Evolutionary conservation across 345 rosid genomes (phyloP).

Genomic region (Pugionium dolabratum): DNA sequence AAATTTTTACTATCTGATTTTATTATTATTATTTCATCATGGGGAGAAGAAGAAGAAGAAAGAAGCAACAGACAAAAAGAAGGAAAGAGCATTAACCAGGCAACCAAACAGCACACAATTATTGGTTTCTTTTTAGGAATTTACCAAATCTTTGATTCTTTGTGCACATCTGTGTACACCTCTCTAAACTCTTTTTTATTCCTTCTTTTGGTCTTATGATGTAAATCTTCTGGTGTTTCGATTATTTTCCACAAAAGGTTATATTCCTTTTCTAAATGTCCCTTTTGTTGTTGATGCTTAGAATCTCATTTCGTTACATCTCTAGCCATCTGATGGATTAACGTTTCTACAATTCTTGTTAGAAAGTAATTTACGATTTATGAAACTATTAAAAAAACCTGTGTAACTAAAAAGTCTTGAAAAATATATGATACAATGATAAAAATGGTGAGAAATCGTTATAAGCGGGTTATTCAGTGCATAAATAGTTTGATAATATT

Average conservation of each 20-base stretch:
- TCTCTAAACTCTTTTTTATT: slow-evolving; percentile 11
- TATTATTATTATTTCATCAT: slow-evolving; percentile 18
- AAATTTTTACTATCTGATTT: slow-evolving; percentile 24
- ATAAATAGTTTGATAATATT: too few relatives aligned
- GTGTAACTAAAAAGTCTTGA: too few relatives aligned
- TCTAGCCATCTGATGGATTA: too few relatives aligned
- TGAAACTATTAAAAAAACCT: too few relatives aligned
- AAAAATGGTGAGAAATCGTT: too few relatives aligned
- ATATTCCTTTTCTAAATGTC: neutral
- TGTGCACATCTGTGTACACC: slow-evolving; percentile 25
- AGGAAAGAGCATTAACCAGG: slow-evolving; percentile 27
- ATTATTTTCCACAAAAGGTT: slow-evolving; percentile 18
- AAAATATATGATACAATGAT: too few relatives aligned
- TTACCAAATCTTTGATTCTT: slow-evolving; percentile 45
- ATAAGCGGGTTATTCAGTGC: too few relatives aligned
- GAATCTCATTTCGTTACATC: too few relatives aligned
- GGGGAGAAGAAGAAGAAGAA: slow-evolving; percentile 15
- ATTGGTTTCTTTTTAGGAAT: slow-evolving; percentile 37
- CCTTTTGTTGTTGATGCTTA: neutral
- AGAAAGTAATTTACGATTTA: too few relatives aligned
- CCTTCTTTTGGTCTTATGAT: slow-evolving; percentile 28
- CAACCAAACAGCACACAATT: slow-evolving; percentile 28
- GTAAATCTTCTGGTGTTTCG: slow-evolving; percentile 17
- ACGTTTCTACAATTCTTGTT: too few relatives aligned
- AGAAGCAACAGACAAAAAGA: slow-evolving; percentile 33